Evolutionary conservation across 1,284 basidiomycete genomes (phyloP).

Genomic region (Phlebopus sp.): DNA sequence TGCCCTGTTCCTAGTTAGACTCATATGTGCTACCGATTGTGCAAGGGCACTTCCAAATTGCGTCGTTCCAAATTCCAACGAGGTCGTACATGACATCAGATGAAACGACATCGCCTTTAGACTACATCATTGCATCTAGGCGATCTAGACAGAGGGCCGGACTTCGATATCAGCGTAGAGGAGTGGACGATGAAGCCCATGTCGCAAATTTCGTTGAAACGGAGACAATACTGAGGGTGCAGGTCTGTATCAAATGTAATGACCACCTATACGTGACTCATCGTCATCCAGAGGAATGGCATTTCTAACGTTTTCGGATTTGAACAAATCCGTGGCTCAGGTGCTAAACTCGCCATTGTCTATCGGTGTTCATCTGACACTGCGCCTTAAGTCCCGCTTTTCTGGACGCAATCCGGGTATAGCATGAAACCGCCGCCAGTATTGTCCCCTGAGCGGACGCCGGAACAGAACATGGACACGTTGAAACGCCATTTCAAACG

Average conservation of each 20-base stretch:
- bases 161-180: slow-evolving; percentile 92
- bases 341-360: slow-evolving; percentile 40
- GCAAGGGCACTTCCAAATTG: slow-evolving; percentile 70
- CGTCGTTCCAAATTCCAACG: slow-evolving; percentile 56
- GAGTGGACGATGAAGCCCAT: slow-evolving; percentile 83
- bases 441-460: slow-evolving; percentile 70
- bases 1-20: slow-evolving; percentile 37
- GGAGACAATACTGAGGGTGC: slow-evolving; percentile 81
- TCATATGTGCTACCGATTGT: slow-evolving; percentile 70
- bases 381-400: slow-evolving; percentile 68
- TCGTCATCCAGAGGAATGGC: slow-evolving; percentile 54
- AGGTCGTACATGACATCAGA: slow-evolving; percentile 46
- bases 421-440: slow-evolving; percentile 87
- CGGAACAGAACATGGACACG: slow-evolving; percentile 68
- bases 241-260: slow-evolving; percentile 43
- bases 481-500: slow-evolving; percentile 76
- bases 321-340: slow-evolving; percentile 87
- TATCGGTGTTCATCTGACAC: slow-evolving; percentile 6
- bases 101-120: slow-evolving; percentile 46
- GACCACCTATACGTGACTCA: slow-evolving; percentile 1
- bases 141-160: slow-evolving; percentile 91
- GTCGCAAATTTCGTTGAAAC: slow-evolving; percentile 94
- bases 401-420: slow-evolving; percentile 84
- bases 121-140: slow-evolving; percentile 78
- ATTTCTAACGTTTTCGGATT: slow-evolving; percentile 81